phyloP scores from a whole-genome alignment of 495 filamentous ascomycete species.

The Darksidea phi region DNA sequence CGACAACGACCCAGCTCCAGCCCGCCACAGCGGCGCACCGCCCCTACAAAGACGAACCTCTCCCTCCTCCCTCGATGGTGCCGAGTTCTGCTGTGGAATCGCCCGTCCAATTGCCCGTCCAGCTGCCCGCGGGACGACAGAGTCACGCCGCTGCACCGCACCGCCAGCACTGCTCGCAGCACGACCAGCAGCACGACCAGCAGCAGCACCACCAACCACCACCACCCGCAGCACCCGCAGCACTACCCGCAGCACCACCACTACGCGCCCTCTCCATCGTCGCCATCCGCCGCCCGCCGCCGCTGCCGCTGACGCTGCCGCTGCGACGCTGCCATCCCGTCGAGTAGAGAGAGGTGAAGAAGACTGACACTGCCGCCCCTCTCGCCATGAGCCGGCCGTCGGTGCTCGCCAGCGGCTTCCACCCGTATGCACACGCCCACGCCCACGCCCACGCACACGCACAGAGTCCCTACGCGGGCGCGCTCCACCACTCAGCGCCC shows the following conservation, averaged over 20 bases:
- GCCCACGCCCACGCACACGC: slow-evolving; percentile 5
- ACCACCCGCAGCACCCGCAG: too few species aligned
- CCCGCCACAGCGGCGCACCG: slow-evolving; percentile 20
- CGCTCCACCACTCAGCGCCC: slow-evolving; percentile 3
- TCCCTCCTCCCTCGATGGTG: slow-evolving; percentile 21
- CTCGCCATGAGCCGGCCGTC: slow-evolving; percentile 30
- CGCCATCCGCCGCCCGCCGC: too few species aligned
- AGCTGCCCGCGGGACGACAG: too few species aligned
- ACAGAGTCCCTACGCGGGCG: slow-evolving; percentile 6
- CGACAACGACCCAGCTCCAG: slow-evolving; percentile 16
- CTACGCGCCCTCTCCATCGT: too few species aligned
- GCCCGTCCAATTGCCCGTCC: slow-evolving; percentile 7
- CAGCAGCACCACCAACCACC: too few species aligned
- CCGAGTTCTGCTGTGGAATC: slow-evolving; percentile 27
- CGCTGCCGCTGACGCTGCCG: too few species aligned
- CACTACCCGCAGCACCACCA: too few species aligned
- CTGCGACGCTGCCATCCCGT: too few species aligned
- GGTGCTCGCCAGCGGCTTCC: slow-evolving; percentile 21
- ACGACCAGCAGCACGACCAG: too few species aligned
- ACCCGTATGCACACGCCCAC: not conserved
- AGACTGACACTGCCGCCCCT: not conserved
- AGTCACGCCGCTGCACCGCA: slow-evolving; percentile 7
- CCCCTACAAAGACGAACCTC: slow-evolving; percentile 24
- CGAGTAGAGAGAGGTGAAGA: too few species aligned
- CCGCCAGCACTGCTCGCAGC: too few species aligned